These are phyloP conservation scores for Biscutella laevigata DNA, from an alignment of 441 rosid genomes.

Conservation along the genomic window DNA sequence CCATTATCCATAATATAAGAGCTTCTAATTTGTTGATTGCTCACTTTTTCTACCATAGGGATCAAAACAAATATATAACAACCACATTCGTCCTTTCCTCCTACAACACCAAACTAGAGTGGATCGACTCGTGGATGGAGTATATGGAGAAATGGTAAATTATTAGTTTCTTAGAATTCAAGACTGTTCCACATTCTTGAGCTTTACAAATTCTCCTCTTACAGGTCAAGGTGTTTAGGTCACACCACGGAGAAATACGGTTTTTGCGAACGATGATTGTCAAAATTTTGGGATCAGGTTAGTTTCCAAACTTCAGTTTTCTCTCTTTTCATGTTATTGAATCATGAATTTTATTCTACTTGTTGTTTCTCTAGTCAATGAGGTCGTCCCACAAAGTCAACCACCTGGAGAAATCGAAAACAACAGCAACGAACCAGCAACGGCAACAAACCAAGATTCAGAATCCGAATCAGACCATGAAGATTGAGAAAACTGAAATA, in stretches of 20 bases:
- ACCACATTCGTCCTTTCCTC: constrained; percentile 45
- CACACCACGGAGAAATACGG: constrained; percentile 48
- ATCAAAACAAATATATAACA: constrained; percentile 36
- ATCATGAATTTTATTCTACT: neutral
- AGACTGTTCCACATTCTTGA: neutral
- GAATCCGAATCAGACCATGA: constrained; percentile 19
- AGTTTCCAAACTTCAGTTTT: neutral
- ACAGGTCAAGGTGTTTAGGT: constrained; percentile 48
- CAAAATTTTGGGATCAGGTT: constrained; percentile 46
- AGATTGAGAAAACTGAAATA: too few relatives aligned
- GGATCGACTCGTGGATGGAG: constrained; percentile 33
- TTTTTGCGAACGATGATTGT: constrained; percentile 31
- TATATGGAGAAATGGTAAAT: constrained; percentile 36
- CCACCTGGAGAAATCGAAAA: constrained; percentile 11
- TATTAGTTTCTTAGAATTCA: neutral
- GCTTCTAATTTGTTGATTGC: too few relatives aligned
- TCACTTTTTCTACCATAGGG: constrained; percentile 24
- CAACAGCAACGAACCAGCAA: neutral
- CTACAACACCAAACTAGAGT: constrained; percentile 39
- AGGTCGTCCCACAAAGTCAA: constrained; percentile 14
- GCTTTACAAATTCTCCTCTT: neutral
- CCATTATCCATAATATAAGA: too few relatives aligned
- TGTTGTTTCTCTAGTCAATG: neutral
- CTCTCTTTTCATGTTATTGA: neutral
- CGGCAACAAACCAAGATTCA: constrained; percentile 13